Evolutionary conservation across 805 yeast genomes (phyloP).

Genomic region (Candida gorgasii): DNA sequence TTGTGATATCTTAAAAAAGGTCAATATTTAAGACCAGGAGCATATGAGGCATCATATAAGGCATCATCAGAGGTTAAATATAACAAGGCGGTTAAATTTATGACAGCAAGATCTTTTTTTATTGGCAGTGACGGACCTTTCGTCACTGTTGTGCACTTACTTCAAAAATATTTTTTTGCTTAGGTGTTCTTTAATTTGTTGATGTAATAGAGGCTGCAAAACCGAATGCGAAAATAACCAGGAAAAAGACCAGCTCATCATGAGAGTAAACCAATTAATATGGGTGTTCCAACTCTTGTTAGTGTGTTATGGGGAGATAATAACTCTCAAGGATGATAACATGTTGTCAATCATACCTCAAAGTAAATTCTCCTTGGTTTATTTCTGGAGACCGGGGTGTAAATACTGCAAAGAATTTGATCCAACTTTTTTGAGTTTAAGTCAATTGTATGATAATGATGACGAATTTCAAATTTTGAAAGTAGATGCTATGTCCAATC

Average conservation of each 20-base stretch:
- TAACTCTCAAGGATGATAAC: conserved; percentile 2
- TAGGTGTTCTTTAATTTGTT: no score
- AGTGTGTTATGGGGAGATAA: background rate
- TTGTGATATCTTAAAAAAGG: background rate
- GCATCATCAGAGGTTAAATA: no score
- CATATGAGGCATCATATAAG: no score
- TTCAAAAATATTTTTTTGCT: no score
- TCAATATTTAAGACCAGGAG: background rate
- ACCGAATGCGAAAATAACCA: conserved; percentile 1
- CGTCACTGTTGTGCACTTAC: no score
- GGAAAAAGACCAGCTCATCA: background rate
- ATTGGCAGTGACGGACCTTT: no score
- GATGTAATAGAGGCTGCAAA: background rate
- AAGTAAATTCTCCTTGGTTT: conserved; percentile 41
- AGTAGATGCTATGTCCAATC: conserved; percentile 28
- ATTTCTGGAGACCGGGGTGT: conserved; percentile 47
- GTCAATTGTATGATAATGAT: conserved; percentile 40
- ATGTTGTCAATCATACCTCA: conserved; percentile 15
- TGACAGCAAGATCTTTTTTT: no score
- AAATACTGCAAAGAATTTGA: conserved; percentile 32
- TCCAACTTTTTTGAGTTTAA: conserved; percentile 39
- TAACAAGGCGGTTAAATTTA: no score
- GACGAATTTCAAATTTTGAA: conserved; percentile 35
- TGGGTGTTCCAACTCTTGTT: background rate
- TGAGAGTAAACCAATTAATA: background rate